Percentiles rank a stretch among this genome's conserved stretches.
These are phyloP conservation scores for Metschnikowia kofuensis DNA, from an alignment of 805 yeast genomes.

Conservation along the genomic window DNA sequence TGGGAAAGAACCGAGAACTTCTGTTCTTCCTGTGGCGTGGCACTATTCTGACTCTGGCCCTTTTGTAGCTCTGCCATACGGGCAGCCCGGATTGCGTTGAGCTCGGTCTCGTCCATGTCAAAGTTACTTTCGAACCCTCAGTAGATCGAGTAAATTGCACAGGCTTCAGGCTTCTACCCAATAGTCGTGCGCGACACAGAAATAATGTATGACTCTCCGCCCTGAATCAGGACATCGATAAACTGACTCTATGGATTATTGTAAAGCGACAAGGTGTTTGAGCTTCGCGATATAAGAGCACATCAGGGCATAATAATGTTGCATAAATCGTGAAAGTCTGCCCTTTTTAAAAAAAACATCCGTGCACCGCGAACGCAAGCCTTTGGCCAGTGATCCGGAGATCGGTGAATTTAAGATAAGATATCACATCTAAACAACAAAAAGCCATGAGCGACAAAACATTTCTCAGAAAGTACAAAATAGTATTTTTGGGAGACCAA, in stretches of 20 bases:
- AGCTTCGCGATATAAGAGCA: too few species aligned
- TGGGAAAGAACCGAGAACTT: constrained; percentile 53
- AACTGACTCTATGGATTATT: too few species aligned
- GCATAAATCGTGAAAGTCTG: too few species aligned
- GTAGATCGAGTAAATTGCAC: not conserved
- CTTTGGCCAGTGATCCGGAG: not conserved
- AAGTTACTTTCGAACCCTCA: not conserved
- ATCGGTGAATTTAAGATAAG: not conserved
- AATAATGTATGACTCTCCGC: too few species aligned
- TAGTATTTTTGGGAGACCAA: constrained; percentile 96
- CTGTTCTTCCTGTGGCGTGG: constrained; percentile 30
- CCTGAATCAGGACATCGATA: too few species aligned
- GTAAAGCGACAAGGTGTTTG: too few species aligned
- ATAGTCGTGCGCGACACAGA: constrained; percentile 1
- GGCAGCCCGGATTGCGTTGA: constrained; percentile 91
- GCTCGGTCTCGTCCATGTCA: constrained; percentile 79
- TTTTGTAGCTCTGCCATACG: constrained; percentile 79
- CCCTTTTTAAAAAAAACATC: not conserved
- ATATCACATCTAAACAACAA: not conserved
- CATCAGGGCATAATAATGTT: too few species aligned
- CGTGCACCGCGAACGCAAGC: constrained; percentile 5
- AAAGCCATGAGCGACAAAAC: constrained; percentile 29
- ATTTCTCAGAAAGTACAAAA: constrained; percentile 68
- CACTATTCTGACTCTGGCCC: constrained; percentile 36
- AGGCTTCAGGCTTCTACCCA: not conserved